Base-by-base conservation (phyloP, 2,329 filamentous ascomycete species). In the Zymoseptoria passerinii region DNA sequence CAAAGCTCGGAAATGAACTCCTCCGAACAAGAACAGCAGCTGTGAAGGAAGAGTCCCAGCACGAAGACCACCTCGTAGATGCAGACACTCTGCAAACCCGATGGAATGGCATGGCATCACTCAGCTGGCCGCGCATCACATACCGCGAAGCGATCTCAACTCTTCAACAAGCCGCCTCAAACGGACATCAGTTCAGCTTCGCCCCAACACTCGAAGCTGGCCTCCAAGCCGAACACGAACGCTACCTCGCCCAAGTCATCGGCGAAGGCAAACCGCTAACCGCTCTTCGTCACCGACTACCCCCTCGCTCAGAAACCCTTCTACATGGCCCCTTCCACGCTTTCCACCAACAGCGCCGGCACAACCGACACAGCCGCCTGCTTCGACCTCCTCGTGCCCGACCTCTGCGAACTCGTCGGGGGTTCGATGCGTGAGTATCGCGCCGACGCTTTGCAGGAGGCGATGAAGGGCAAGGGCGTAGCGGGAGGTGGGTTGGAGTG, bases 211-310 rank as follows among this genome's bases (percentile, higher is more conserved):
- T 90, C 85, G 83, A 85, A 35, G 77, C 79, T 28, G 89, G 89
- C 19, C 80, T 99, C 28, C 89, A 94, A 68, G 87, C 92, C 1
- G 92, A 97, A 72, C 94, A 99, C 75, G 94, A 99, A 75, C 90
- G 85, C 70, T 96, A 86, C 71, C 81, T 99, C 56, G 91, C 94
- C 52, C 79, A 83, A 55, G 77, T 77, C 27, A 70, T 92, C 50
- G 85, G 85, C 64, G 76, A 81, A 52, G 80, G 80, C 18, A 75
- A 76, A 1, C 94, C 94, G 7, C 80, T 97, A 76, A 1, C 94
- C 94, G 7, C 80, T 97, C 50, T 97, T 97, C 71, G 85, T 99
- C 63, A 97, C 92, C 13, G 81, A 96, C 72, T 99, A 96, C 71
- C 94, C 94, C n/a, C 83, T 83, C 64, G 78, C 80, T 52, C 85